These are phyloP conservation scores for Tulasnella sp. DNA, from an alignment of 768 basidiomycete species.

Conservation along the genomic window DNA sequence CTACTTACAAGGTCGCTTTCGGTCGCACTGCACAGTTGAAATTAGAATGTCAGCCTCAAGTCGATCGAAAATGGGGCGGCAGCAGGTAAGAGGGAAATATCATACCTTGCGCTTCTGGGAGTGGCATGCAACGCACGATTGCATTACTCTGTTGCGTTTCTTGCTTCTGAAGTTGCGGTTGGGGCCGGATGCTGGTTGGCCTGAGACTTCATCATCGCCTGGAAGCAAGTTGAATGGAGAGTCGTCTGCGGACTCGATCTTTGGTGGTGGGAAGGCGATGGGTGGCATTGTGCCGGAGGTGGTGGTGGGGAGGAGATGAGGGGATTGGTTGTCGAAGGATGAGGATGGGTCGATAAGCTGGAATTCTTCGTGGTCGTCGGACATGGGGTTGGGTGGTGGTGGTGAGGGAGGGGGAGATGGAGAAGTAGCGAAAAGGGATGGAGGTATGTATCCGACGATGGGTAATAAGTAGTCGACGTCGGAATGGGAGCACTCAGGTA, in stretches of 20 bases:
- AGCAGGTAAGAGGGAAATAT: background rate
- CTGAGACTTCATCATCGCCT: conserved; percentile 22
- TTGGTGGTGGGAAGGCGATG: conserved; percentile 51
- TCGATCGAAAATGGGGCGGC: conserved; percentile 13
- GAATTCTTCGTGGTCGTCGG: conserved; percentile 21
- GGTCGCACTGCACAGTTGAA: conserved; percentile 62
- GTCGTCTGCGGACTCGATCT: conserved; percentile 64
- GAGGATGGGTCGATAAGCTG: conserved; percentile 12
- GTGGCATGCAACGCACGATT: conserved; percentile 77
- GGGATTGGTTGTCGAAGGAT: conserved; percentile 19
- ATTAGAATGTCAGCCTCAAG: conserved; percentile 25
- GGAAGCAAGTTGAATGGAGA: background rate
- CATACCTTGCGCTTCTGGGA: conserved; percentile 86
- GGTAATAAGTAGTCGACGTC: conserved; percentile 17
- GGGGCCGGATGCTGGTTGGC: conserved; percentile 30
- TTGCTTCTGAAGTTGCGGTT: conserved; percentile 55
- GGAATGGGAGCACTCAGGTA: background rate
- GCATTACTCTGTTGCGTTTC: conserved; percentile 86
- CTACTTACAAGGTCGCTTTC: conserved; percentile 84
- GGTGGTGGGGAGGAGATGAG: conserved; percentile 42
- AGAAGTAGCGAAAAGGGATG: conserved; percentile 15
- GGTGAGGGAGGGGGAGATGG: background rate
- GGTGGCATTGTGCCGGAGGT: conserved; percentile 44
- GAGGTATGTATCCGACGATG: background rate
- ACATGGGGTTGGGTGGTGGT: conserved; percentile 1